These are phyloP conservation scores for Acacia concinna DNA, from an alignment of 331 rosid species.

Conservation along the genomic window DNA sequence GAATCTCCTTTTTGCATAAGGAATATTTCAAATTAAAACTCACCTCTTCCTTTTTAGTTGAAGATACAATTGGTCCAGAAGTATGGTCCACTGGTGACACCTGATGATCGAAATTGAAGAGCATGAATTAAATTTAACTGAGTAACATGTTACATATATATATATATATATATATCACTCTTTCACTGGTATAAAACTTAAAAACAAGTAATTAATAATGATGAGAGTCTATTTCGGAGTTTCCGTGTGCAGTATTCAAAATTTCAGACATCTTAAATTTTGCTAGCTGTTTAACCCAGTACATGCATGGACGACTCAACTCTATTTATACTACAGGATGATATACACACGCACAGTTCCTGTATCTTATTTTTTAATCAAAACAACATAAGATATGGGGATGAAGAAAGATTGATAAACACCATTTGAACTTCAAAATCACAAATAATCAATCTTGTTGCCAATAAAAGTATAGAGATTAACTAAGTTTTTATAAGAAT, in stretches of 20 bases:
- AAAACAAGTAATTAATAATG: background rate
- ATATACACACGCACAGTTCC: background rate
- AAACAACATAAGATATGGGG: background rate
- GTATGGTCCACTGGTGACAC: constrained; percentile 24
- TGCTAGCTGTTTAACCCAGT: constrained; percentile 6
- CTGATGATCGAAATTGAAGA: constrained; percentile 39
- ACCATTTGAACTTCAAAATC: no score
- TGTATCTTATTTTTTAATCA: background rate
- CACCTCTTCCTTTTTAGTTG: constrained; percentile 59
- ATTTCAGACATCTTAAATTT: background rate
- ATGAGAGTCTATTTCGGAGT: constrained; percentile 1
- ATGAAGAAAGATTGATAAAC: no score
- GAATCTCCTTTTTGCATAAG: background rate
- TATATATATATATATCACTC: background rate
- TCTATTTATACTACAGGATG: background rate
- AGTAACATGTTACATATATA: background rate
- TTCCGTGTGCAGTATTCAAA: constrained; percentile 17
- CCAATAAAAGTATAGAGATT: no score
- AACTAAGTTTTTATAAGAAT: no score
- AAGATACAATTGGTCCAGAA: constrained; percentile 36
- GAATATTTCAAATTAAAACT: background rate
- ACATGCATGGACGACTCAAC: constrained; percentile 46
- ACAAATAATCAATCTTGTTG: no score
- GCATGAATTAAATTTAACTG: background rate
- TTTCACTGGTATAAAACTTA: background rate